These are phyloP conservation scores for Leccinum cinnamomeum DNA, from an alignment of 1,284 basidiomycete genomes.

Conservation along the genomic window DNA sequence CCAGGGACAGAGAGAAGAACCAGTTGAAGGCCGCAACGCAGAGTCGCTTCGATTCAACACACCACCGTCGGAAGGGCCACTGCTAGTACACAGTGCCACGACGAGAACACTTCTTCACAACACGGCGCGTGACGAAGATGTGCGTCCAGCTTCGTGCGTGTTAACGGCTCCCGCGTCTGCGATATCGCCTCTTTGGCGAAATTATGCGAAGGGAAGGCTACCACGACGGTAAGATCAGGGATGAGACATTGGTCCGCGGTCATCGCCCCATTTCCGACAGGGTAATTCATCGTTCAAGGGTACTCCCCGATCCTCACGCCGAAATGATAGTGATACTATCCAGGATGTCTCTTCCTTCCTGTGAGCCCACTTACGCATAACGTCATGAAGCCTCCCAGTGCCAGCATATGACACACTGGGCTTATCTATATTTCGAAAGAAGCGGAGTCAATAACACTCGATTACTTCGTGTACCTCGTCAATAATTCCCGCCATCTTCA, in stretches of 20 bases:
- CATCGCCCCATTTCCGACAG: constrained; percentile 9
- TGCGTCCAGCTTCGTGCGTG: neutral
- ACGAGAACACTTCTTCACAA: neutral
- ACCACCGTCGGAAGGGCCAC: neutral
- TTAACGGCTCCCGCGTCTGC: constrained; percentile 3
- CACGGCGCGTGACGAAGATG: neutral
- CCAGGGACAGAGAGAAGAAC: neutral
- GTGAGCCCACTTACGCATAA: constrained; percentile 10
- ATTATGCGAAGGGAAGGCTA: neutral
- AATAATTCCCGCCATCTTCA: neutral
- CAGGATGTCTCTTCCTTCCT: constrained; percentile 2
- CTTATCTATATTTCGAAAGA: constrained; percentile 13
- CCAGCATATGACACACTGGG: constrained; percentile 1
- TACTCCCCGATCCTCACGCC: constrained; percentile 22
- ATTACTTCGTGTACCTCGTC: neutral
- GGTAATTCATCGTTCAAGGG: constrained; percentile 5
- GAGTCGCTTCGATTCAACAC: neutral
- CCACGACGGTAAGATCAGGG: neutral
- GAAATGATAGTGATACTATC: constrained; percentile 2
- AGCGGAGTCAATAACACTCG: neutral
- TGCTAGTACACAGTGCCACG: neutral
- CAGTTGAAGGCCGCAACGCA: neutral
- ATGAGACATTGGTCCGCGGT: constrained; percentile 17
- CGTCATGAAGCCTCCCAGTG: constrained; percentile 2
- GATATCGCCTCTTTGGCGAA: neutral